Base-by-base conservation (phyloP, 129 eudicot genomes). In the Centrapalus pauciflorus region DNA sequence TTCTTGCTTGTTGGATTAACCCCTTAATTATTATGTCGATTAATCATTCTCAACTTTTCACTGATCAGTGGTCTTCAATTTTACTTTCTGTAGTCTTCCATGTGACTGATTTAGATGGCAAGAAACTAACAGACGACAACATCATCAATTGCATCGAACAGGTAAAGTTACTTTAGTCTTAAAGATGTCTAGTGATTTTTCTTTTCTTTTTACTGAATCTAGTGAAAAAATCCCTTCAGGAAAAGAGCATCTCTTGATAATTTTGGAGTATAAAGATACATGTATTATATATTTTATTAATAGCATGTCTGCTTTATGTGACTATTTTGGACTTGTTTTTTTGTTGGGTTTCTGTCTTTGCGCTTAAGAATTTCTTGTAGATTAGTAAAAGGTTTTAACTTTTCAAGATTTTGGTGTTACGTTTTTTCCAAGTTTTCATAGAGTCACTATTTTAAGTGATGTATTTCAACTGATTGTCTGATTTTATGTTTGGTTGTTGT, bases 61-160 rank as follows among this genome's bases (percentile, higher is more conserved):
- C 40, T 34, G 10, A 34, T 34, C 2, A 34, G 12, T 34, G 40
- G 40, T 34, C 48, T 79, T 77, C 41, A 55, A 11, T 64, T 25
- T 66, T 33, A 60, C 24, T 21, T 19, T 59, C 64, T 81, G 66
- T 95, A 91, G 98, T 91, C 57, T 91, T 91, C 50, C 98, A 91
- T 83, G 96, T 91, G 56, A 87, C 98, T 19, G 88, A 87, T 69
- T 69, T 85, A 60, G 79, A 85, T 26, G 98, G 98, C 46, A 81
- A 77, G 71, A 91, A 88, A 76, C 58, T 91, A 76, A 85, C 83
- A 20, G 96, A 91, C 25, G 68, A 82, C 26, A 88, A 85, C 66
- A 83, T 85, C 66, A 81, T 91, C 76, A 78, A 73, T 56, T 82
- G 88, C 87, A 87, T 91, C 41, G 87, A 91, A 73, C 78, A 90